Conservation (phyloP, 2,329 filamentous ascomycete species). For the Fusarium sp. region DNA sequence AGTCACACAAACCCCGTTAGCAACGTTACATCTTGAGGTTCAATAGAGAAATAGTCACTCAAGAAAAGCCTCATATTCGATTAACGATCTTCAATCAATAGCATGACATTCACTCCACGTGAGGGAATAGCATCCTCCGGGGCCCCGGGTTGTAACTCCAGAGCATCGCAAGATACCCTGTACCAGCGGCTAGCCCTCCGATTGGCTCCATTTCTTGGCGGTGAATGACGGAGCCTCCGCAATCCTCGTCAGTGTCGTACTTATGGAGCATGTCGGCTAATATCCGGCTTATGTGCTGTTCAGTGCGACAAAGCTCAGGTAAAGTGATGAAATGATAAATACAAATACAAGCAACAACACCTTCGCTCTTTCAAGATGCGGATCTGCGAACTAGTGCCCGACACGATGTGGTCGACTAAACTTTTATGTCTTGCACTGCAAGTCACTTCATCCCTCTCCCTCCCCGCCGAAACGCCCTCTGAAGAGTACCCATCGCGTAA, state of each 20-base stretch:
- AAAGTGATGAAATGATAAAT: conserved; percentile 13
- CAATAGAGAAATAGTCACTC: fast-evolving
- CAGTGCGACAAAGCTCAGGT: background rate
- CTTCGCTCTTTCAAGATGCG: background rate
- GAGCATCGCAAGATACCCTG: conserved; percentile 1
- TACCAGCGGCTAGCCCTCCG: background rate
- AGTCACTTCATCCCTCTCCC: background rate
- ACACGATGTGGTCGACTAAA: conserved; percentile 21
- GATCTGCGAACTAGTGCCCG: background rate
- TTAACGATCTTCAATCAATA: background rate
- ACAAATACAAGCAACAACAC: background rate
- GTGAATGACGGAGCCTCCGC: conserved; percentile 21
- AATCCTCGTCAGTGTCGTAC: conserved; percentile 5
- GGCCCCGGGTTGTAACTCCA: background rate
- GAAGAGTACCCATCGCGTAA: conserved; percentile 35
- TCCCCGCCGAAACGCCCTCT: background rate
- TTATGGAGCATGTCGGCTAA: background rate
- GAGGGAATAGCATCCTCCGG: conserved; percentile 1
- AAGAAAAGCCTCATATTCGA: background rate
- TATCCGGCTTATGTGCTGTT: background rate
- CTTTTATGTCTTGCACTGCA: conserved; percentile 20
- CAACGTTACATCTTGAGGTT: background rate
- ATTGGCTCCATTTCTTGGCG: conserved; percentile 1
- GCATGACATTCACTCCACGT: background rate
- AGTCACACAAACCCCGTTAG: too few species aligned